A percentile compares a stretch with the other conserved stretches of the same genome.
phyloP scores from a whole-genome alignment of 805 yeast species.

The Lipomyces spencermartinsiae region DNA sequence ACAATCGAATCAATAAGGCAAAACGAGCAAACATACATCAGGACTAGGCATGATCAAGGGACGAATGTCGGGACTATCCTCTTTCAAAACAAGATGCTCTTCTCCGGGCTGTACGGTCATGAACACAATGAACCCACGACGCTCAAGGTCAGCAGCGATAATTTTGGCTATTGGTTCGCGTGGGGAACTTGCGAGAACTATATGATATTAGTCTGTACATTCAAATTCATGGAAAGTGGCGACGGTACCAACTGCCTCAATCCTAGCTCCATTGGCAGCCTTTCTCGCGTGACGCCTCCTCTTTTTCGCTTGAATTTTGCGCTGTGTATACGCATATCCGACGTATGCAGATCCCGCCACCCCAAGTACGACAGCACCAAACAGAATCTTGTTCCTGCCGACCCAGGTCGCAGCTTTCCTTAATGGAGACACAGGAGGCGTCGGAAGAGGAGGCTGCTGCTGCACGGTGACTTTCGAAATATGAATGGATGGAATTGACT shows the following conservation, averaged over 20 bases:
- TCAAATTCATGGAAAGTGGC: not conserved
- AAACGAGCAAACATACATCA: constrained; percentile 19
- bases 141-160: constrained; percentile 74
- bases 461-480: constrained; percentile 14
- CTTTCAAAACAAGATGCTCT: constrained; percentile 56
- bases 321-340: constrained; percentile 17
- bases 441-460: constrained; percentile 13
- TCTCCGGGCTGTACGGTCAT: constrained; percentile 70
- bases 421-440: constrained; percentile 18
- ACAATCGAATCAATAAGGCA: not conserved
- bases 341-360: constrained; percentile 26
- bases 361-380: constrained; percentile 30
- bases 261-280: constrained; percentile 71
- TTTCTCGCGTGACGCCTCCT: constrained; percentile 63
- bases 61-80: constrained; percentile 71
- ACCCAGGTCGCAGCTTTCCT: constrained; percentile 22
- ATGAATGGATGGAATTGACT: constrained; percentile 19
- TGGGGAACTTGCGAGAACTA: constrained; percentile 74
- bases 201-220: not conserved
- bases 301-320: constrained; percentile 18
- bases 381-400: constrained; percentile 28
- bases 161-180: constrained; percentile 73
- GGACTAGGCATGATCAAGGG: constrained; percentile 57
- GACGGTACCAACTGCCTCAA: constrained; percentile 61
- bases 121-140: constrained; percentile 81